Evolutionary conservation across 345 rosid species (phyloP).

Genomic region (Leavenworthia alabamica): DNA sequence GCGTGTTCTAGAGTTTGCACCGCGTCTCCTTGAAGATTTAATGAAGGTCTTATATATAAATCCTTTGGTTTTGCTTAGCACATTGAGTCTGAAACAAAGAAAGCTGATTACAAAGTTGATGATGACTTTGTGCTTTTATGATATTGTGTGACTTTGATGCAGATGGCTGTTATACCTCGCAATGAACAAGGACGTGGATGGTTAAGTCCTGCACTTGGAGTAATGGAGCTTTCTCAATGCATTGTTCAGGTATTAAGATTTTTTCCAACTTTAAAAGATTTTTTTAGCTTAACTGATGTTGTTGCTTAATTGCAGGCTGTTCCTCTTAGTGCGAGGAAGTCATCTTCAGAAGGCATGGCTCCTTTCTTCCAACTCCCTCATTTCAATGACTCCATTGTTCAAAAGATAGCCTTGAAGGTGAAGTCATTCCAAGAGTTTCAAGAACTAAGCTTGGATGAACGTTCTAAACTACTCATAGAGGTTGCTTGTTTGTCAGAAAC

Average conservation of each 20-base stretch:
- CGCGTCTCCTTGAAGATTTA: conserved; percentile 92
- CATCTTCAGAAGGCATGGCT: conserved; percentile 70
- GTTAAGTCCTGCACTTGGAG: conserved; percentile 92
- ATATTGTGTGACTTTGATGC: conserved; percentile 19
- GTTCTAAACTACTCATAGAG: conserved; percentile 61
- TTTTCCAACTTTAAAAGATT: not conserved
- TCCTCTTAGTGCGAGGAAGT: conserved; percentile 85
- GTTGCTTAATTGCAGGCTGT: conserved; percentile 53
- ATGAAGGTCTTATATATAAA: conserved; percentile 65
- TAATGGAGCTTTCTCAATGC: conserved; percentile 86
- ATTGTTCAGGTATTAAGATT: conserved; percentile 63
- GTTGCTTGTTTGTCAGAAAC: conserved; percentile 58
- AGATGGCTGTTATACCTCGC: conserved; percentile 91
- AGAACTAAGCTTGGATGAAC: conserved; percentile 57
- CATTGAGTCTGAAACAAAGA: too few species aligned
- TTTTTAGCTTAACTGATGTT: not conserved
- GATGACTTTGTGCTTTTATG: not conserved
- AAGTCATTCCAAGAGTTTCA: conserved; percentile 64
- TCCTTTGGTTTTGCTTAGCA: too few species aligned
- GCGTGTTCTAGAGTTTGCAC: conserved; percentile 80
- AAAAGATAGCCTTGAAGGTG: conserved; percentile 53
- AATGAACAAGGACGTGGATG: conserved; percentile 85
- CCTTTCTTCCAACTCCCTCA: conserved; percentile 90
- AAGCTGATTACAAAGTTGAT: not conserved
- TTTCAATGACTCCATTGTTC: conserved; percentile 54